phyloP scores from a whole-genome alignment of 2,329 filamentous ascomycete species.

The Magnaporthiopsis incrustans region DNA sequence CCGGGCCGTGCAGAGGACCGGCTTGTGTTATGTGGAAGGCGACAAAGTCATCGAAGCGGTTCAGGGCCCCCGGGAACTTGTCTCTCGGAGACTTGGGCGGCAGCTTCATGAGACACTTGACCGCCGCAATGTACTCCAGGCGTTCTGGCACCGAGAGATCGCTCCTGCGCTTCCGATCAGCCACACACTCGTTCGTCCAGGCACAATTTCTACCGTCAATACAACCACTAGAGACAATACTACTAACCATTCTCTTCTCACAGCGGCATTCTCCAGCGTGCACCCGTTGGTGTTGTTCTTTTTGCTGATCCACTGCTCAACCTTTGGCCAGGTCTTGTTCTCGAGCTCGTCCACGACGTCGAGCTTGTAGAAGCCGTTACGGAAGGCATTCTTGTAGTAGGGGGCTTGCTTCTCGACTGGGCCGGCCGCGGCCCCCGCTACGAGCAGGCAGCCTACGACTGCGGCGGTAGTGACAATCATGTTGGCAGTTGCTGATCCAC shows the following conservation, averaged over 20 bases:
- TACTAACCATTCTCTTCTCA: conserved; percentile 19
- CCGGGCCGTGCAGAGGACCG: conserved; percentile 15
- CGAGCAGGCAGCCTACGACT: background rate
- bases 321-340: conserved; percentile 18
- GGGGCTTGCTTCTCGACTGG: conserved; percentile 3
- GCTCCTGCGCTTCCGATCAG: conserved; percentile 11
- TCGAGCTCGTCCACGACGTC: conserved; percentile 21
- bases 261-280: conserved; percentile 19
- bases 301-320: conserved; percentile 19
- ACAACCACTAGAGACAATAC: background rate
- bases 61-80: conserved; percentile 19
- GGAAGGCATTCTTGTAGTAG: conserved; percentile 8
- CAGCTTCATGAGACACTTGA: conserved; percentile 20
- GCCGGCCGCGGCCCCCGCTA: background rate
- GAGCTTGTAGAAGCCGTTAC: conserved; percentile 19
- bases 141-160: conserved; percentile 17
- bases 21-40: conserved; percentile 23
- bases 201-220: background rate
- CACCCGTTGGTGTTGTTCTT: conserved; percentile 20
- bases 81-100: conserved; percentile 16
- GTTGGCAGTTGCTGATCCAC: background rate
- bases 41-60: conserved; percentile 24
- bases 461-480: background rate
- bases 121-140: conserved; percentile 19
- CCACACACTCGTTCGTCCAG: background rate